These are phyloP conservation scores for Singerocomus inundabilis DNA, from an alignment of 1,284 basidiomycete species.

Conservation along the genomic window DNA sequence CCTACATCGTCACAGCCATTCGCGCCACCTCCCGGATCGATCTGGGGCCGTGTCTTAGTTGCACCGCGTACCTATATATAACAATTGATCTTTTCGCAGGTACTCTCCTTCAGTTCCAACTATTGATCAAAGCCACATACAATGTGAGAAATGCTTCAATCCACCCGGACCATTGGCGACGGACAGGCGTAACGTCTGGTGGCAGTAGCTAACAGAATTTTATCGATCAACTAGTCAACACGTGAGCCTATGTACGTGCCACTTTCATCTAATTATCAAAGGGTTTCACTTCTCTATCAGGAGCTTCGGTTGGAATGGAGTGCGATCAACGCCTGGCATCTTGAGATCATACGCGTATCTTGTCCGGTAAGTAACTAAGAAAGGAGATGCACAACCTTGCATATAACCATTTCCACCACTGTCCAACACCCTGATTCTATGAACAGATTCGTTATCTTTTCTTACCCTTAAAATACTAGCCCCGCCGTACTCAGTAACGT, in stretches of 20 bases:
- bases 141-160: slow-evolving; percentile 4
- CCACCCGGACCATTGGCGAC: slow-evolving; percentile 43
- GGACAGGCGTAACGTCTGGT: slow-evolving; percentile 33
- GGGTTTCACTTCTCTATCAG: slow-evolving; percentile 88
- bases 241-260: neutral
- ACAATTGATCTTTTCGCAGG: neutral
- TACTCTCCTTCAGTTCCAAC: no score
- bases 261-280: slow-evolving; percentile 60
- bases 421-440: no score
- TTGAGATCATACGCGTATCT: slow-evolving; percentile 82
- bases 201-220: slow-evolving; percentile 50
- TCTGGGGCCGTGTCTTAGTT: no score
- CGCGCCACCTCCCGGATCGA: no score
- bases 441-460: no score
- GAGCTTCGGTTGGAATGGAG: slow-evolving; percentile 64
- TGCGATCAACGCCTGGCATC: slow-evolving; percentile 55
- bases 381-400: neutral
- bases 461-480: no score
- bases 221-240: neutral
- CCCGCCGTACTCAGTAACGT: no score
- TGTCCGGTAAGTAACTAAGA: slow-evolving; percentile 1
- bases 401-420: no score
- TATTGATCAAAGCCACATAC: slow-evolving; percentile 69
- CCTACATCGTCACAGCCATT: no score
- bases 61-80: slow-evolving; percentile 3